phyloP scores from a whole-genome alignment of 2,329 filamentous ascomycete genomes.

The Nothopassalora personata region DNA sequence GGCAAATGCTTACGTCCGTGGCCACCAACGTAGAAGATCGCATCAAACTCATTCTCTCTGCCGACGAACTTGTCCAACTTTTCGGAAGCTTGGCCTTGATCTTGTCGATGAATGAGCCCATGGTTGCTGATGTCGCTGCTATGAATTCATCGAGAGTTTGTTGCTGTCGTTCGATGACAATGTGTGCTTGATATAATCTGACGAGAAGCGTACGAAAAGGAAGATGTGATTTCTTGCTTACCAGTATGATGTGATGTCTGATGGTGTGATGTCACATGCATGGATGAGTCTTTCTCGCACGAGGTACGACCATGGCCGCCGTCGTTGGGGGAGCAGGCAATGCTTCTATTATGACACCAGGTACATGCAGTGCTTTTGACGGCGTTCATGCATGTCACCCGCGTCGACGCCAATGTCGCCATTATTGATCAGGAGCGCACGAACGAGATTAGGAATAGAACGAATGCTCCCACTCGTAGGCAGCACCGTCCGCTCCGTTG shows the following conservation, averaged over 20 bases:
- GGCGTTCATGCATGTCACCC: neutral
- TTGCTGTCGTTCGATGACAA: neutral
- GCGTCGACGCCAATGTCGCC: neutral
- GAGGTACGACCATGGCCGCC: neutral
- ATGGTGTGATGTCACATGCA: neutral
- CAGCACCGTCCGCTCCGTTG: neutral
- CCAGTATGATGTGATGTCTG: neutral
- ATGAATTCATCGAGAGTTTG: neutral
- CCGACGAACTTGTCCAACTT: constrained; percentile 54
- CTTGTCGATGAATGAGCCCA: neutral
- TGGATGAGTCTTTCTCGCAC: neutral
- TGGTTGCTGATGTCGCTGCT: neutral
- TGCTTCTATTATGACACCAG: neutral
- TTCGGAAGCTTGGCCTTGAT: constrained; percentile 11
- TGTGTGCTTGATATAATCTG: neutral
- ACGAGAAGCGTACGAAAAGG: neutral
- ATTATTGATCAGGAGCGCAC: neutral
- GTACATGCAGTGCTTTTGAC: neutral
- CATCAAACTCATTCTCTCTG: constrained; percentile 57
- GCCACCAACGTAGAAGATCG: constrained; percentile 56
- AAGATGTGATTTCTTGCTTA: neutral
- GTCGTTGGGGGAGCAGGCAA: neutral
- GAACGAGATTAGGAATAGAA: neutral
- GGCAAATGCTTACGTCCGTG: constrained; percentile 46
- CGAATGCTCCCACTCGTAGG: neutral